phyloP scores from a whole-genome alignment of 352 stramenopile genomes.

The Phytophthora ramorum region DNA sequence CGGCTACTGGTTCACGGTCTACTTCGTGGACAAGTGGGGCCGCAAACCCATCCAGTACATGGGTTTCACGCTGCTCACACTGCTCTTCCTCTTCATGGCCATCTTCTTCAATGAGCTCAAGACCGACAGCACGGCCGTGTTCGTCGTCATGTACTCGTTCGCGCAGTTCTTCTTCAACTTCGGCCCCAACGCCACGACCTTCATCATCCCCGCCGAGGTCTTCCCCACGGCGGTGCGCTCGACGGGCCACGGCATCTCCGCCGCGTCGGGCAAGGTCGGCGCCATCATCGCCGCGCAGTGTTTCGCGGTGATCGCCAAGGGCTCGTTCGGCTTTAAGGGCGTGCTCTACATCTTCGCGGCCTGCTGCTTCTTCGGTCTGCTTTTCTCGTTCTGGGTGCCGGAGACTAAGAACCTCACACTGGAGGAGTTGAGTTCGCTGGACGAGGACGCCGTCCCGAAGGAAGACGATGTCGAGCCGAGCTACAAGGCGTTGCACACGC shows the following conservation, averaged over 20 bases:
- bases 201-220: constrained; percentile 86
- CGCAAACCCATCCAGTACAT: constrained; percentile 69
- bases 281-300: constrained; percentile 63
- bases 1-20: constrained; percentile 73
- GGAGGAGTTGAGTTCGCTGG: constrained; percentile 46
- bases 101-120: constrained; percentile 55
- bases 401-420: constrained; percentile 62
- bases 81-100: constrained; percentile 58
- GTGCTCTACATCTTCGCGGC: constrained; percentile 57
- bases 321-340: constrained; percentile 50
- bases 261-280: constrained; percentile 75
- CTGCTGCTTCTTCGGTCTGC: constrained; percentile 53
- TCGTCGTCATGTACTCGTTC: constrained; percentile 60
- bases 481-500: constrained; percentile 25
- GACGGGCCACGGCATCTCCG: constrained; percentile 84
- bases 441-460: constrained; percentile 11
- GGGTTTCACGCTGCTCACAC: constrained; percentile 50
- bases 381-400: constrained; percentile 60
- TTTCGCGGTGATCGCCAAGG: constrained; percentile 55
- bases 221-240: constrained; percentile 86
- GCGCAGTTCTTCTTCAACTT: constrained; percentile 76
- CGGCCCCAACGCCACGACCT: constrained; percentile 82
- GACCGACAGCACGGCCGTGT: constrained; percentile 39
- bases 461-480: constrained; percentile 14
- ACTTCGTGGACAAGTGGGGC: constrained; percentile 59